Conservation (phyloP, 169 alveolate species). For the Plasmodium chabaudi region DNA sequence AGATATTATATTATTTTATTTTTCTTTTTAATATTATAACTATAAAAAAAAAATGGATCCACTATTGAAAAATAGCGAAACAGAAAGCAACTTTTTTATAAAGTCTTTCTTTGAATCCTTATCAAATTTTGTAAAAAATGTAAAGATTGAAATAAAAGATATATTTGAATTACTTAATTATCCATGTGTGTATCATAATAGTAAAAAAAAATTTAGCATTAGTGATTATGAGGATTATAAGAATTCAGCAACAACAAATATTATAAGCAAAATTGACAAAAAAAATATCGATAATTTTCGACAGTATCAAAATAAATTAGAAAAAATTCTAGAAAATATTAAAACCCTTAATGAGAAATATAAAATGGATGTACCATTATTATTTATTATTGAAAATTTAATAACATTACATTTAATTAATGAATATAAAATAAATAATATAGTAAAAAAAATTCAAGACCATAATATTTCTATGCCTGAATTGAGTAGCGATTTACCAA, state of each 20-base stretch:
- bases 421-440: conserved; percentile 64
- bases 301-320: conserved; percentile 45
- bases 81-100: conserved; percentile 43
- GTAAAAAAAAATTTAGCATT: conserved; percentile 61
- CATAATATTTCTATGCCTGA: conserved; percentile 75
- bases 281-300: conserved; percentile 63
- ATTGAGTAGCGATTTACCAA: conserved; percentile 62
- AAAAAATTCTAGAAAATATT: conserved; percentile 44
- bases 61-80: conserved; percentile 18
- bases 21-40: background rate
- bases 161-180: conserved; percentile 73
- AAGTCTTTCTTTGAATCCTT: conserved; percentile 69
- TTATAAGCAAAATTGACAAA: conserved; percentile 69
- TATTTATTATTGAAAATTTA: conserved; percentile 50
- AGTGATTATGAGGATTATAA: conserved; percentile 61
- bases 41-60: conserved; percentile 44
- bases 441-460: conserved; percentile 61
- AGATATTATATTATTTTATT: background rate
- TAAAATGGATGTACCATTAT: conserved; percentile 68
- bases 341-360: conserved; percentile 44
- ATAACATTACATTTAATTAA: conserved; percentile 60
- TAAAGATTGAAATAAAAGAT: conserved; percentile 72
- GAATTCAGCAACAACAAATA: conserved; percentile 22
- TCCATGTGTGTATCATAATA: conserved; percentile 76
- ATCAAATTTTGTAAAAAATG: conserved; percentile 68